Conservation (phyloP, 805 yeast genomes). For the Candida ponderosae region DNA sequence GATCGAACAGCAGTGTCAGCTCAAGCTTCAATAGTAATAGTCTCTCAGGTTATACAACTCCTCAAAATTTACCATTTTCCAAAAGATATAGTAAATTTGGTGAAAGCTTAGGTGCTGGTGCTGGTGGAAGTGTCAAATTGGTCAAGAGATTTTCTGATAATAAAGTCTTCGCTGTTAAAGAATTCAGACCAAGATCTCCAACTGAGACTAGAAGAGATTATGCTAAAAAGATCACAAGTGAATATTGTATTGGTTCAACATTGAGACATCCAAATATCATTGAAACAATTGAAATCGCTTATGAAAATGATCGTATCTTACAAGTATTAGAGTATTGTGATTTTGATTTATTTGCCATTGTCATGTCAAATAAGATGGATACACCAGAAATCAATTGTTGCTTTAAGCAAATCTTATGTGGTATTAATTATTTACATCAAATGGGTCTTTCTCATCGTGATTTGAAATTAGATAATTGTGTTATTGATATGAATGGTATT, state of each 20-base stretch:
- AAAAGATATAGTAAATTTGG: slow-evolving; percentile 78
- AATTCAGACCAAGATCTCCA: slow-evolving; percentile 60
- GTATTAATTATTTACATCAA: slow-evolving; percentile 67
- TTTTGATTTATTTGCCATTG: slow-evolving; percentile 85
- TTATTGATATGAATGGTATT: slow-evolving; percentile 65
- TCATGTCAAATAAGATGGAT: slow-evolving; percentile 80
- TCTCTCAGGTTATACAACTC: slow-evolving; percentile 28
- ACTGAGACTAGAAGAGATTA: slow-evolving; percentile 64
- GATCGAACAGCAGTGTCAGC: slow-evolving; percentile 14
- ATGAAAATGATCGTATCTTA: slow-evolving; percentile 53
- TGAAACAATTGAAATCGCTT: slow-evolving; percentile 71
- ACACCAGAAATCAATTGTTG: slow-evolving; percentile 69
- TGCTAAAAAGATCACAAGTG: slow-evolving; percentile 71
- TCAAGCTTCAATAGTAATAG: slow-evolving; percentile 29
- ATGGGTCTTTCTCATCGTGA: slow-evolving; percentile 92
- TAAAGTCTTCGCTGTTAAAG: slow-evolving; percentile 82
- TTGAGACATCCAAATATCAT: slow-evolving; percentile 75
- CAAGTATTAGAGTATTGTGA: slow-evolving; percentile 93
- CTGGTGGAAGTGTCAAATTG: slow-evolving; percentile 84
- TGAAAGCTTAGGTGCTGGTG: slow-evolving; percentile 87
- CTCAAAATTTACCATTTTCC: slow-evolving; percentile 47
- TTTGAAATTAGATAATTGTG: slow-evolving; percentile 88
- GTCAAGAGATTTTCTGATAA: slow-evolving; percentile 60
- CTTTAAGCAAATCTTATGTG: slow-evolving; percentile 71
- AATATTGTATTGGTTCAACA: slow-evolving; percentile 74